phyloP scores from a whole-genome alignment of 2,329 filamentous ascomycete genomes.

The Fusarium avenaceum region DNA sequence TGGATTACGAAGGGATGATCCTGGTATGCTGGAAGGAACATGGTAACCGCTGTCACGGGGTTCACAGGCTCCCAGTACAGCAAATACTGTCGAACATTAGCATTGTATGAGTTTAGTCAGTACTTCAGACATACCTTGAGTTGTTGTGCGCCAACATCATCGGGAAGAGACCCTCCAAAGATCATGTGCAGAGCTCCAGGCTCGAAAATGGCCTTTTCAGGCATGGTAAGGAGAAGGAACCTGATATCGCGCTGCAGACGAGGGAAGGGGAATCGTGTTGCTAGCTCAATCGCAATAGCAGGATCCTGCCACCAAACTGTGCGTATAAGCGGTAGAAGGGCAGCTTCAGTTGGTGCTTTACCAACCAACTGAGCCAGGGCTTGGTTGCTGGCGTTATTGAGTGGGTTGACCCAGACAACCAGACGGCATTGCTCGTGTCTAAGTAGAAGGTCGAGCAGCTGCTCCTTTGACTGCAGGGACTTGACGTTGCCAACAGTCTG shows the following conservation, averaged over 20 bases:
- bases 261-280: slow-evolving; percentile 81
- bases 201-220: slow-evolving; percentile 84
- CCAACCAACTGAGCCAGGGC: slow-evolving; percentile 57
- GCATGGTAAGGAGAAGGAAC: slow-evolving; percentile 83
- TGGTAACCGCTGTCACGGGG: slow-evolving; percentile 91
- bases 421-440: slow-evolving; percentile 88
- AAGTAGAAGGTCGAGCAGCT: slow-evolving; percentile 83
- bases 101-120: neutral
- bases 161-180: slow-evolving; percentile 80
- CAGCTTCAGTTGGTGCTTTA: slow-evolving; percentile 59
- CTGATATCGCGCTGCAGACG: slow-evolving; percentile 82
- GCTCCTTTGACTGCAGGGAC: slow-evolving; percentile 82
- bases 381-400: slow-evolving; percentile 68
- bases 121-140: slow-evolving; percentile 73
- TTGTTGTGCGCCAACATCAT: slow-evolving; percentile 82
- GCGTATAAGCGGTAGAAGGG: slow-evolving; percentile 74
- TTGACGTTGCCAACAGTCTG: slow-evolving; percentile 68
- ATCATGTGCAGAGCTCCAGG: slow-evolving; percentile 87
- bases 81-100: slow-evolving; percentile 72
- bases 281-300: slow-evolving; percentile 87
- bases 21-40: slow-evolving; percentile 90
- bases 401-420: slow-evolving; percentile 88
- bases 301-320: slow-evolving; percentile 91
- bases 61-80: slow-evolving; percentile 95
- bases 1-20: slow-evolving; percentile 95